phyloP scores from a whole-genome alignment of 192 early-diverging fungal species.

The Irineochytrium annulatum region DNA sequence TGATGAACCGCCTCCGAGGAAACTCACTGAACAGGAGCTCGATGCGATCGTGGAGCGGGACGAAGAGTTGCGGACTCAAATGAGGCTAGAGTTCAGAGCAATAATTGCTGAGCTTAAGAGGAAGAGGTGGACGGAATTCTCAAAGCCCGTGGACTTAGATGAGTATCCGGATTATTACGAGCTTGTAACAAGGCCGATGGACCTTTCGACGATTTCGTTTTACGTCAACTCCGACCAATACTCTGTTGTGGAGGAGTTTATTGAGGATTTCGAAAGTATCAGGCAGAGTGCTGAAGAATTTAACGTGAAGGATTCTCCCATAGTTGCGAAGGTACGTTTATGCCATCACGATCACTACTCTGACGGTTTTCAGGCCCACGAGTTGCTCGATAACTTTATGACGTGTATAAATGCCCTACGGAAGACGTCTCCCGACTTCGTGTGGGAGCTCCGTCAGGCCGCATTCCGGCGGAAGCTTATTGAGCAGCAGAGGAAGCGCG shows the following conservation, averaged over 20 bases:
- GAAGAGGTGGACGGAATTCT: slow-evolving; percentile 36
- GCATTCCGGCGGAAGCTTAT: slow-evolving; percentile 8
- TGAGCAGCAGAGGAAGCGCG: slow-evolving; percentile 4
- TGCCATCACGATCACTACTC: background rate
- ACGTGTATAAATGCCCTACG: slow-evolving; percentile 12
- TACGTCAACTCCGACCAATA: slow-evolving; percentile 43
- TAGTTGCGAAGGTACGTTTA: slow-evolving; percentile 14
- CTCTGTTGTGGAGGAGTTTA: slow-evolving; percentile 25
- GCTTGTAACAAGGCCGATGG: slow-evolving; percentile 46
- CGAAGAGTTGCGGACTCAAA: slow-evolving; percentile 44
- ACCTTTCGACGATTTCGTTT: slow-evolving; percentile 42
- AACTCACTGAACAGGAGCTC: slow-evolving; percentile 46
- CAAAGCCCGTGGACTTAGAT: slow-evolving; percentile 42
- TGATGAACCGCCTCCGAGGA: slow-evolving; percentile 38
- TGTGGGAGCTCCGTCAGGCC: slow-evolving; percentile 18
- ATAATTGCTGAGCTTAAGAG: slow-evolving; percentile 55
- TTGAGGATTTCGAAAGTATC: slow-evolving; percentile 41
- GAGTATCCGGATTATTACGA: slow-evolving; percentile 44
- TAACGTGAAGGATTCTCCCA: slow-evolving; percentile 8
- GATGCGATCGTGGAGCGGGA: slow-evolving; percentile 48
- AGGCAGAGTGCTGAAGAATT: slow-evolving; percentile 26
- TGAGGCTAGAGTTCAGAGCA: slow-evolving; percentile 50
- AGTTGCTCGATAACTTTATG: slow-evolving; percentile 15
- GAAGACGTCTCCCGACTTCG: slow-evolving; percentile 11
- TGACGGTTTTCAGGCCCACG: slow-evolving; percentile 4